Percentiles rank a stretch among this genome's conserved stretches.
Evolutionary conservation across 176 grass and related monocot species (phyloP).

Genomic region (Cenchrus fungigraminus): DNA sequence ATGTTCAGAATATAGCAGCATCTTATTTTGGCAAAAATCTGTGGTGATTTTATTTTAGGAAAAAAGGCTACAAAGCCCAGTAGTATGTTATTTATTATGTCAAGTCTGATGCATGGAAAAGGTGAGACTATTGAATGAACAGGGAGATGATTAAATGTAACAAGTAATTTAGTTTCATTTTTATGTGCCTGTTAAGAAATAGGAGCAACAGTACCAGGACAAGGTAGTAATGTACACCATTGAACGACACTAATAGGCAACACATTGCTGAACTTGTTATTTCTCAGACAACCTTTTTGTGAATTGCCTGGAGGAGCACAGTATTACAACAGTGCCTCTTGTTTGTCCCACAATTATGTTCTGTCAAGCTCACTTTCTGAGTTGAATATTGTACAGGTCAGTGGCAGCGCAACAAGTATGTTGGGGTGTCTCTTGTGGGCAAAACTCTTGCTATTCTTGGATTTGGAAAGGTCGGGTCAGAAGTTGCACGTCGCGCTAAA

Average conservation of each 20-base stretch:
- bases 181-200: not conserved
- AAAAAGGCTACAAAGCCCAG: not conserved
- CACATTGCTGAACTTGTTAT: not conserved
- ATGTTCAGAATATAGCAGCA: not conserved
- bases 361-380: not conserved
- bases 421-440: conserved; percentile 82
- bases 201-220: not conserved
- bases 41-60: not conserved
- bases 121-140: not conserved
- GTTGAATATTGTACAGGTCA: conserved; percentile 43
- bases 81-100: no score
- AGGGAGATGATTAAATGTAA: not conserved
- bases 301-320: not conserved
- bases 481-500: conserved; percentile 82
- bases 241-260: not conserved
- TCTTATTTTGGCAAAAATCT: not conserved
- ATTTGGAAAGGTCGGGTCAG: conserved; percentile 85
- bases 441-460: conserved; percentile 83
- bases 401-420: conserved; percentile 86
- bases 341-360: not conserved
- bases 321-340: not conserved
- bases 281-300: not conserved
- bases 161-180: conserved; percentile 3
- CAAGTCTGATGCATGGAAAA: not conserved
- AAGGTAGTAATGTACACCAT: not conserved